Base-by-base conservation (phyloP, 164 flowering plant species). In the Annona squamosa region DNA sequence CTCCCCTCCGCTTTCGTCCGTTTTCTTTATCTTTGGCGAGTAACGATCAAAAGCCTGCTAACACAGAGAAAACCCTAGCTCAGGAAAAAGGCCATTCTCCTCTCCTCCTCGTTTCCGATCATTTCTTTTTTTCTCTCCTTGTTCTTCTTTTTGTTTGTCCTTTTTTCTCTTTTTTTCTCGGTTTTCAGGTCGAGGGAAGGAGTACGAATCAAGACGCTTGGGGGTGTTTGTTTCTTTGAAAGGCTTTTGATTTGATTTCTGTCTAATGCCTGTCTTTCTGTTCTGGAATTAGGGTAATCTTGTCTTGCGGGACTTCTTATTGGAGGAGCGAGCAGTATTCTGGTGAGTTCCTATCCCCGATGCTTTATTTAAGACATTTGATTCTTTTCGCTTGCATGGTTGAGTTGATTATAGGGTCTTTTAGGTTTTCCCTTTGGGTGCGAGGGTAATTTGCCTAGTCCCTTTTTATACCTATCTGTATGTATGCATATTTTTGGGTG, bases 261-360 rank as follows among this genome's bases (percentile, higher is more conserved):
- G 61, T 72, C 78, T 79, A 69, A 75, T 70, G 76, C 73, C 69
- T 79, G 66, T 73, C 71, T 66, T 73, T 74, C 72, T 79, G 41
- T 71, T 63, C 77, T 73, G 75, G 68, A 76, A 79, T 77, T 79
- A 79, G 82, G 79, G 77, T 79, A 76, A 76, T 73, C 44, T 4
- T 46, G 18, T n/a, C 47, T 59, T 16, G 9, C 59, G 13, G 48
- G 5, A 57, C 67, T 59, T 67, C 62, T 26, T 42, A 16, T 67
- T 46, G 62, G 37, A 48, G 71, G 62, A 69, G 13, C 42, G 16
- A 56, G n/a, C 63, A n/a, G 41, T 46, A 65, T 46, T 12, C 56
- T 4, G 59, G 64, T 65, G 66, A 65, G 63, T 75, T 37, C 47
- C 41, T 5, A 0, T 26, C 73, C 46, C 19, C 42, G 26, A 42